Evolutionary conservation across 2,329 filamentous ascomycete species (phyloP).

Genomic region (Fusarium floridanum): DNA sequence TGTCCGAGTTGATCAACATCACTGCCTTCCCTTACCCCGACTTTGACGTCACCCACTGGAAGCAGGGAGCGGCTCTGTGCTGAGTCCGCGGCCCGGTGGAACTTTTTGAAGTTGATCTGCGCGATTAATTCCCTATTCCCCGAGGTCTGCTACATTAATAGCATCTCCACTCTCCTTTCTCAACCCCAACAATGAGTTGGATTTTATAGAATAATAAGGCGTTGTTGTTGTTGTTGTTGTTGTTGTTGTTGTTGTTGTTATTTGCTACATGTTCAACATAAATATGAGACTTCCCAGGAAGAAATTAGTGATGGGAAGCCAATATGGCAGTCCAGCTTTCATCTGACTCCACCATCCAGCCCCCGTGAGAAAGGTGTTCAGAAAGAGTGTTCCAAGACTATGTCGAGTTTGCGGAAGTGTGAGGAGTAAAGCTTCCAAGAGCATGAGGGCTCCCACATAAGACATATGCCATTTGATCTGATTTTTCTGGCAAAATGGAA

Average conservation of each 20-base stretch:
- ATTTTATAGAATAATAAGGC: not conserved
- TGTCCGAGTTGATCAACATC: constrained; percentile 11
- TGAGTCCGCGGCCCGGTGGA: not conserved
- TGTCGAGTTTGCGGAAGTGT: not conserved
- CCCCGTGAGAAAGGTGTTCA: not conserved
- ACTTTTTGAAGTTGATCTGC: not conserved
- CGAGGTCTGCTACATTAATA: not conserved
- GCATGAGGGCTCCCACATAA: constrained; percentile 1
- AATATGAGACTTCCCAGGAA: not conserved
- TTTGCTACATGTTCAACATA: not conserved
- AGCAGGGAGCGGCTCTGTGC: constrained; percentile 8
- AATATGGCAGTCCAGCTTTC: not conserved
- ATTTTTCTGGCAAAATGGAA: not conserved
- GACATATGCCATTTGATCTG: not conserved
- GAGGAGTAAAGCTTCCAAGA: not conserved
- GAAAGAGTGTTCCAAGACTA: not conserved
- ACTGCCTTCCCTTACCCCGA: constrained; percentile 11
- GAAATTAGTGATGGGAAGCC: not conserved
- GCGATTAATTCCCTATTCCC: not conserved
- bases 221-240: not conserved
- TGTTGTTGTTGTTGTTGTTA: not conserved
- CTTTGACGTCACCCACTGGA: constrained; percentile 11
- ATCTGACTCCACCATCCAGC: constrained; percentile 7
- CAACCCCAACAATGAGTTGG: not conserved
- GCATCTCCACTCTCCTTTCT: not conserved